Percentiles rank a stretch among this genome's conserved stretches.
Conservation (phyloP, 495 filamentous ascomycete genomes). For the Podospora pseudocomata region DNA sequence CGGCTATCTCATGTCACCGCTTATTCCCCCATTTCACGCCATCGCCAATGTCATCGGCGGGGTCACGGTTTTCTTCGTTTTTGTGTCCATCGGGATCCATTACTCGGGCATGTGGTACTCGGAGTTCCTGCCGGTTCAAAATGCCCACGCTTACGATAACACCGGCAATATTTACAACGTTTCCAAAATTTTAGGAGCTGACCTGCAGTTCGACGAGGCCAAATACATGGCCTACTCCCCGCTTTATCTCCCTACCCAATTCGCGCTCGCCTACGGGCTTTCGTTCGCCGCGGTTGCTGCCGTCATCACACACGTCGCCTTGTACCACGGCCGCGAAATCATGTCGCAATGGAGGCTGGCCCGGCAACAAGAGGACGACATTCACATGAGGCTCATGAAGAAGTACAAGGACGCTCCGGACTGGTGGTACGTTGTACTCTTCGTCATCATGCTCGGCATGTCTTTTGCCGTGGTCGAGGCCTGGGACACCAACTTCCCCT, state of each 20-base stretch:
- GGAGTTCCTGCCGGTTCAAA: constrained; percentile 54
- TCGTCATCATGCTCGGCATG: constrained; percentile 42
- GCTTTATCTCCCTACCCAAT: constrained; percentile 59
- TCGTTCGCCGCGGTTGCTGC: constrained; percentile 66
- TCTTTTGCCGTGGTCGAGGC: constrained; percentile 53
- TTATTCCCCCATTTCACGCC: constrained; percentile 67
- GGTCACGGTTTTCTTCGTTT: constrained; percentile 51
- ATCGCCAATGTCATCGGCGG: constrained; percentile 57
- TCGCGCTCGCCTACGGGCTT: constrained; percentile 61
- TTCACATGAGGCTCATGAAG: constrained; percentile 61
- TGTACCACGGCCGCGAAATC: constrained; percentile 63
- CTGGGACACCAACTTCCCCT: constrained; percentile 61
- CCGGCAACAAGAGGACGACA: constrained; percentile 59
- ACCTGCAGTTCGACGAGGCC: constrained; percentile 48
- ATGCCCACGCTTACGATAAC: constrained; percentile 58
- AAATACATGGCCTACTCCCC: constrained; percentile 59
- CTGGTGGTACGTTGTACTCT: constrained; percentile 52
- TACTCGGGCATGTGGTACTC: constrained; percentile 65
- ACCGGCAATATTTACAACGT: constrained; percentile 56
- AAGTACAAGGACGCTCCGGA: constrained; percentile 55
- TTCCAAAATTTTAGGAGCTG: constrained; percentile 44
- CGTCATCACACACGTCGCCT: constrained; percentile 57
- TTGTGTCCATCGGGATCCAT: constrained; percentile 53
- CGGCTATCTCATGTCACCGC: constrained; percentile 61
- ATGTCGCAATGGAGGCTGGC: constrained; percentile 49